Evolutionary conservation across 805 yeast genomes (phyloP).

Genomic region (Yamadazyma scolyti): DNA sequence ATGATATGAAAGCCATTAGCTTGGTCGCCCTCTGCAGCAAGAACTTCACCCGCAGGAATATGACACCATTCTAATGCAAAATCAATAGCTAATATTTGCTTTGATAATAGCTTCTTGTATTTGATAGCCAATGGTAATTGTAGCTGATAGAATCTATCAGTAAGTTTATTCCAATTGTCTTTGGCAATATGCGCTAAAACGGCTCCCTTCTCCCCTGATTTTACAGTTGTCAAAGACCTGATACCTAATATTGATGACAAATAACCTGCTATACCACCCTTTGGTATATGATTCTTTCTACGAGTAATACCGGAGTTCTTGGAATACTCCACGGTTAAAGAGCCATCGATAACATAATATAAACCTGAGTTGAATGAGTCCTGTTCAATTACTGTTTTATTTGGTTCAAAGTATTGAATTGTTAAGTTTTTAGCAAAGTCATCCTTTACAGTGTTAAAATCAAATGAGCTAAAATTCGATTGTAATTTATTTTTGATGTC

Average conservation of each 20-base stretch:
- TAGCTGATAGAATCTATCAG: slow-evolving; percentile 73
- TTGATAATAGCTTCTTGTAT: slow-evolving; percentile 62
- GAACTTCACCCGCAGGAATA: slow-evolving; percentile 75
- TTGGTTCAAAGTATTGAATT: slow-evolving; percentile 50
- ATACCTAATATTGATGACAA: slow-evolving; percentile 76
- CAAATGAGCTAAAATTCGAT: slow-evolving; percentile 2
- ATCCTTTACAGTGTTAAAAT: slow-evolving; percentile 24
- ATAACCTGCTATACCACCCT: slow-evolving; percentile 89
- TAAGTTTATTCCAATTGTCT: slow-evolving; percentile 55
- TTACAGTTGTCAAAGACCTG: slow-evolving; percentile 69
- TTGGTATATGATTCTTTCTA: slow-evolving; percentile 52
- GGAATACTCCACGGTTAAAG: slow-evolving; percentile 49
- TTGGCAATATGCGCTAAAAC: slow-evolving; percentile 64
- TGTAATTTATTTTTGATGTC: slow-evolving; percentile 5
- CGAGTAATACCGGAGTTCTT: slow-evolving; percentile 15
- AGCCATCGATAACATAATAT: slow-evolving; percentile 77
- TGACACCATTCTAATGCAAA: slow-evolving; percentile 96
- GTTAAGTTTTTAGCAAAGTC: slow-evolving; percentile 62
- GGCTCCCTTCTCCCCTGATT: slow-evolving; percentile 58
- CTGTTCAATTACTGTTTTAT: slow-evolving; percentile 57
- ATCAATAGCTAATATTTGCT: slow-evolving; percentile 70
- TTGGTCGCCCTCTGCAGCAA: slow-evolving; percentile 77
- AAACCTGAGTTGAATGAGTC: slow-evolving; percentile 70
- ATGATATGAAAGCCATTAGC: slow-evolving; percentile 92
- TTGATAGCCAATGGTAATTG: slow-evolving; percentile 75